Base-by-base conservation (phyloP, 2,329 filamentous ascomycete species). In the Ophiocordyceps camponoti-saundersi region DNA sequence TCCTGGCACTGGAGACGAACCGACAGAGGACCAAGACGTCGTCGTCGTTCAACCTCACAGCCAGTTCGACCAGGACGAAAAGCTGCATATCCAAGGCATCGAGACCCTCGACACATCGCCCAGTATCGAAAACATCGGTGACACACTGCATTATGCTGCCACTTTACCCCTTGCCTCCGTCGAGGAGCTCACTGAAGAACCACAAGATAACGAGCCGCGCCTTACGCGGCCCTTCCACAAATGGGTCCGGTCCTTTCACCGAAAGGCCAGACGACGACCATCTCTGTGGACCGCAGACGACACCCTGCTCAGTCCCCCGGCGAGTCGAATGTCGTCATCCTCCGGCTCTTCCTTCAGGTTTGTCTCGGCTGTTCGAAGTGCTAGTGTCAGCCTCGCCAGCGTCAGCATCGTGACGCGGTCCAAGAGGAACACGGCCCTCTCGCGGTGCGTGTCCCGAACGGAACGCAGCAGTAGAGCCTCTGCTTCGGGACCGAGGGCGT, bases 351-450 rank as follows among this genome's bases (percentile, higher is more conserved):
- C 88, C 0, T 79, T 85, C 49, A 82, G 76, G 2, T 88, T 89
- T 57, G 77, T 95, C 39, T 78, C 80, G n/a, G 82, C 78, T 16
- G 74, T 93, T 53, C 87, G 82, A 59, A 92, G 86, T 51, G 83
- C 85, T 46, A 89, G 82, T 49, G 71, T 86, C 50, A 94, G 87
- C 49, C 68, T 89, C 49, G 75, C 79, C 44, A 86, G 81, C 55
- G 72, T 77, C 53, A 93, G 85, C 61, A 69, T 82, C 49, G 68
- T 77, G 44, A 75, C 77, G 30, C 73, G 75, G 46, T 82, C 80
- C 12, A 72, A 72, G 49, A 68, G 63, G 50, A 69, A 69, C 46
- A 70, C 67, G 10, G 59, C 64, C 21, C 69, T 68, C 46, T 77
- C 80, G 40, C 63, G 68, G 53, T 62, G 68, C 41, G 70, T 72